Evolutionary conservation across 1,284 basidiomycete genomes (phyloP), one percentile per base, ranked within the genome.

Genomic region (Cutaneotrichosporon spelunceum): DNA sequence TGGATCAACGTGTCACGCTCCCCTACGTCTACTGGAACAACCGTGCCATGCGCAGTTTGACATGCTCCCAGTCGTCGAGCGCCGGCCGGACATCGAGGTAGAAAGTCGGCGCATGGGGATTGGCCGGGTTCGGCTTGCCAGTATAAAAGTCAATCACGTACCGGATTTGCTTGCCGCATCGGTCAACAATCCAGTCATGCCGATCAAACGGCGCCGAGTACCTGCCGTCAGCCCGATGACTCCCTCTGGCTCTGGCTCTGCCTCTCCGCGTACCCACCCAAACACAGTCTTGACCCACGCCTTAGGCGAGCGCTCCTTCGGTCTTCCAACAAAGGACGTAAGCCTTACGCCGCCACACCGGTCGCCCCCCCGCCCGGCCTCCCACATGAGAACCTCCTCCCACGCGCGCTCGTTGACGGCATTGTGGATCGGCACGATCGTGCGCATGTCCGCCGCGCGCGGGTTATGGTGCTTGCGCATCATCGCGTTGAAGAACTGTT

Each of bases 111-210:
- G 66, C 68, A 13, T 60, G 56, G 16, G 64, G 64, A 13, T 71
- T 67, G 21, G 67, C 66, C 29, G 66, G 70, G 61, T 80, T 78
- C 30, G 81, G 80, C 61, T 84, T 86, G n/a, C 96, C 95, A 0
- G 92, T 90, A 82, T 99, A 99, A 77, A 98, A 99, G 79, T 99
- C 95, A 69, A 99, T 97, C 61, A 99, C 87, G 80, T 99, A 99
- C 65, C 95, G 87, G 72, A 94, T 83, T 59, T 86, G 87, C 3
- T 85, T 85, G 2, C 93, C 93, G 72, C 91, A 93, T 30, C 96
- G 87, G 77, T 97, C 93, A 48, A 99, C 87, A 48, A 92, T 80
- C 96, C 95, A 99, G 78, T 99, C 95, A 68, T 99, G 95, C 60
- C 96, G 84, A 78, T 99, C 96, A 76, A 99, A 99, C 0, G 95